Evolutionary conservation across 768 basidiomycete genomes (phyloP).

Genomic region (Russula ochroleuca): DNA sequence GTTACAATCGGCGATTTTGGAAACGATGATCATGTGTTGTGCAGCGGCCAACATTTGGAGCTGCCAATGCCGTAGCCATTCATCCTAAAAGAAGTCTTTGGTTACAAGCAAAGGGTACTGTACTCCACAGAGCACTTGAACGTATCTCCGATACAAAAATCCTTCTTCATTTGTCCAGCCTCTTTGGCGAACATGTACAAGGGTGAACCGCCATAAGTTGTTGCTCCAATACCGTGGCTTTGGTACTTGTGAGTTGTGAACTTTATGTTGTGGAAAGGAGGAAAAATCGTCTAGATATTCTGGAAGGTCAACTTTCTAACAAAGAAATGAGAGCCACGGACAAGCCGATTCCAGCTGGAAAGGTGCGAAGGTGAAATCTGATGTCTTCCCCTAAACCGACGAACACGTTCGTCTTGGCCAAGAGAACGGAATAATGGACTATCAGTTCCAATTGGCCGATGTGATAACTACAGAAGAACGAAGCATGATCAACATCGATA

Average conservation of each 20-base stretch:
- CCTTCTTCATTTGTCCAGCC: conserved; percentile 51
- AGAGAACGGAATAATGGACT: conserved; percentile 56
- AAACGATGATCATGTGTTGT: conserved; percentile 4
- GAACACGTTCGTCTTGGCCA: conserved; percentile 38
- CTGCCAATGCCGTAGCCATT: neutral
- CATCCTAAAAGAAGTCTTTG: conserved; percentile 17
- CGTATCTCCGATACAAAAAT: conserved; percentile 44
- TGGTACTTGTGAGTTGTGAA: conserved; percentile 56
- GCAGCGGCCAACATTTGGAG: neutral
- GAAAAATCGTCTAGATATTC: conserved; percentile 14
- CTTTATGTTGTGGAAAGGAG: neutral
- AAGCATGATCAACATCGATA: conserved; percentile 14
- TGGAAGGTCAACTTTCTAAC: conserved; percentile 44
- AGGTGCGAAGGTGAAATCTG: conserved; percentile 55
- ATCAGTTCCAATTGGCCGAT: conserved; percentile 37
- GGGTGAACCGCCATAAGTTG: conserved; percentile 37
- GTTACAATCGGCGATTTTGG: neutral
- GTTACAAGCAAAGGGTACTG: conserved; percentile 47
- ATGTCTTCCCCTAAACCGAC: conserved; percentile 44
- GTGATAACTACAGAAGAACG: conserved; percentile 8
- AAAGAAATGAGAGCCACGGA: conserved; percentile 55
- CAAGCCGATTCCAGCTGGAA: conserved; percentile 36
- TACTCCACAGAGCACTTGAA: conserved; percentile 49
- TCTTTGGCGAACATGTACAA: conserved; percentile 35
- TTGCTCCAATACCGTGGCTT: conserved; percentile 41